Evolutionary conservation across 768 basidiomycete genomes (phyloP).

Genomic region (Lyophyllum semitale): DNA sequence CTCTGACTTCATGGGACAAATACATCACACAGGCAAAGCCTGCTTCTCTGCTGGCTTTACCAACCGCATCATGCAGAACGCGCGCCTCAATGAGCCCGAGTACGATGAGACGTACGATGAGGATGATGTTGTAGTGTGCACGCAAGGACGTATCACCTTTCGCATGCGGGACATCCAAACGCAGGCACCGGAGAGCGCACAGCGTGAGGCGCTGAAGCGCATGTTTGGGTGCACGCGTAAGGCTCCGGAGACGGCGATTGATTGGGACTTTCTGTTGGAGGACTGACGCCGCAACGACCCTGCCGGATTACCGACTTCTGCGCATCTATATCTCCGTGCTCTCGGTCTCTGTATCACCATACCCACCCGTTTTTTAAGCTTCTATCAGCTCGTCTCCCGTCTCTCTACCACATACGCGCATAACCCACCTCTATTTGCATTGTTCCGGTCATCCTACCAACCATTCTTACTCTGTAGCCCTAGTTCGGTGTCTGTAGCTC

Average conservation of each 20-base stretch:
- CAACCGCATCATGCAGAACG: constrained; percentile 63
- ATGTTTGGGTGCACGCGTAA: constrained; percentile 62
- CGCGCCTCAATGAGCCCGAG: constrained; percentile 44
- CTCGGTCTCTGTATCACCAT: constrained; percentile 1
- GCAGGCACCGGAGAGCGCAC: constrained; percentile 60
- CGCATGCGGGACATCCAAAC: constrained; percentile 81
- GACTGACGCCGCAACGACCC: constrained; percentile 40
- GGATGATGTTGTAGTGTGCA: constrained; percentile 66
- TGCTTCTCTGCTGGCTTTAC: constrained; percentile 72
- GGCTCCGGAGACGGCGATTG: constrained; percentile 55
- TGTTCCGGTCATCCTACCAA: constrained; percentile 1
- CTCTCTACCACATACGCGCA: not conserved
- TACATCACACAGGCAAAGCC: constrained; percentile 53
- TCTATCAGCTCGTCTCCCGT: not conserved
- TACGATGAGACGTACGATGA: constrained; percentile 37
- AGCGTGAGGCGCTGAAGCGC: constrained; percentile 64
- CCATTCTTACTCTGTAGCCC: constrained; percentile 24
- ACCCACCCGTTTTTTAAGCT: not conserved
- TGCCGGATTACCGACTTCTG: constrained; percentile 9
- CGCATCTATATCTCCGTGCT: not conserved
- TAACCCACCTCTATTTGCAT: constrained; percentile 11
- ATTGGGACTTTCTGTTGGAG: constrained; percentile 83
- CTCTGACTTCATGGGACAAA: constrained; percentile 75
- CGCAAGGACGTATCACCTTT: constrained; percentile 64
- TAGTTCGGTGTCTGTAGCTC: constrained; percentile 20